Conservation (phyloP, 148 eudicot genomes). For the Nepenthes mirabilis region DNA sequence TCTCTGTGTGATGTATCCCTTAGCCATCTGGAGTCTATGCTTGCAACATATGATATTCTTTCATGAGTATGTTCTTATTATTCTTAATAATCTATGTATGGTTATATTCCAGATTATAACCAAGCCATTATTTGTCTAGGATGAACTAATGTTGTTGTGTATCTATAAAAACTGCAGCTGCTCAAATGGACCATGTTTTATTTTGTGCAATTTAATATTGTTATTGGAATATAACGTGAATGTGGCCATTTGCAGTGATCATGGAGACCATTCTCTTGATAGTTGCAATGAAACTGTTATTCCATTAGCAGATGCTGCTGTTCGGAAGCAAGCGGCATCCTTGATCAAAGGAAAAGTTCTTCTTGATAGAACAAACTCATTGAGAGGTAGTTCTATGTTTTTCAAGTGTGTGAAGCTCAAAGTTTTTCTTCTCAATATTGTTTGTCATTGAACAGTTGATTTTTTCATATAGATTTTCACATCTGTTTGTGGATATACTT, state of each 20-base stretch:
- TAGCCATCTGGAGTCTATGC: no score
- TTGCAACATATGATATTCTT: no score
- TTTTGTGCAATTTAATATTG: not conserved
- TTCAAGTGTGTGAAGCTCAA: not conserved
- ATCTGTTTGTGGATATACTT: no score
- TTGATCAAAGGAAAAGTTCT: conserved; percentile 12
- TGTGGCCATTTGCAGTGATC: conserved; percentile 21
- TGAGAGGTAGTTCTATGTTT: conserved; percentile 28
- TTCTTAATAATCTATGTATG: no score
- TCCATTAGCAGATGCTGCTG: conserved; percentile 8
- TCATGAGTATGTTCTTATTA: no score
- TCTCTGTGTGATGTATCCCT: no score
- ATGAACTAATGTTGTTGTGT: no score
- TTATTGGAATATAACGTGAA: not conserved
- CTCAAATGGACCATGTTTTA: no score
- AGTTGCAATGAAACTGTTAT: conserved; percentile 16
- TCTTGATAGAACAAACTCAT: conserved; percentile 32
- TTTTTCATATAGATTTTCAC: not conserved
- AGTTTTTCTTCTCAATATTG: no score
- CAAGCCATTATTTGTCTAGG: no score
- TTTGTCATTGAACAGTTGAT: not conserved
- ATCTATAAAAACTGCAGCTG: no score
- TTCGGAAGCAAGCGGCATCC: conserved; percentile 15
- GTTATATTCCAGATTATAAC: no score
- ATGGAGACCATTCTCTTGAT: conserved; percentile 15